Evolutionary conservation across 768 basidiomycete species (phyloP).

Genomic region (Boletus coccyginus): DNA sequence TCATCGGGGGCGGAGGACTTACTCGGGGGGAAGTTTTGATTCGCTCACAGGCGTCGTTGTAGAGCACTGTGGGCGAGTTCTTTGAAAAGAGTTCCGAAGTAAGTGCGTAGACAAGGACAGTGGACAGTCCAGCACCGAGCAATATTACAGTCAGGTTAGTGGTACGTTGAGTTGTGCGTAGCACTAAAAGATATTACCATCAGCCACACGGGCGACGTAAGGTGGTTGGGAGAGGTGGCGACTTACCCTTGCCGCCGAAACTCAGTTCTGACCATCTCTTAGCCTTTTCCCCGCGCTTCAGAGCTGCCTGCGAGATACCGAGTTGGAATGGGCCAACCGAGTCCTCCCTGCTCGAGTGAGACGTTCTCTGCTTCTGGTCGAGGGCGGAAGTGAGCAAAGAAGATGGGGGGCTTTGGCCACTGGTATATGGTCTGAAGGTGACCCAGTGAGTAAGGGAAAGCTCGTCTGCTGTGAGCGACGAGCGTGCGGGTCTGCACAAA

Average conservation of each 20-base stretch:
- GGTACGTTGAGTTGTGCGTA: constrained; percentile 45
- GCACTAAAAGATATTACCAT: constrained; percentile 6
- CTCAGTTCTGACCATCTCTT: constrained; percentile 82
- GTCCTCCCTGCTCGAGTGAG: constrained; percentile 45
- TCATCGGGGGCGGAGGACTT: constrained; percentile 11
- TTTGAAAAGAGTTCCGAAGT: constrained; percentile 84
- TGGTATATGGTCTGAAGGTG: constrained; percentile 42
- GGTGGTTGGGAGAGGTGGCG: constrained; percentile 9
- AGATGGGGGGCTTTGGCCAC: constrained; percentile 44
- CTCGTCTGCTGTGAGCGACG: neutral
- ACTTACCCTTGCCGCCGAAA: constrained; percentile 69
- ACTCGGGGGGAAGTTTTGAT: constrained; percentile 48
- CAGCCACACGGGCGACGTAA: neutral
- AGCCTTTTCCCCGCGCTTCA: constrained; percentile 50
- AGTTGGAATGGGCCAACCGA: constrained; percentile 77
- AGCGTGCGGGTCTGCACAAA: neutral
- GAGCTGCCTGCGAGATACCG: constrained; percentile 57
- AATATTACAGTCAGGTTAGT: constrained; percentile 55
- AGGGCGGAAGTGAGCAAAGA: constrained; percentile 62
- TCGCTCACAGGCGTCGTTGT: constrained; percentile 54
- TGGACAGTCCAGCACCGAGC: constrained; percentile 78
- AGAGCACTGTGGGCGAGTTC: constrained; percentile 83
- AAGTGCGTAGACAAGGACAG: constrained; percentile 70
- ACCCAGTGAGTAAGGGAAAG: neutral
- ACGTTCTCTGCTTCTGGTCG: constrained; percentile 49